A percentile compares a stretch with the other conserved stretches of the same genome.
Evolutionary conservation across 140 eudicot species (phyloP).

Genomic region (Senecio squalidus): DNA sequence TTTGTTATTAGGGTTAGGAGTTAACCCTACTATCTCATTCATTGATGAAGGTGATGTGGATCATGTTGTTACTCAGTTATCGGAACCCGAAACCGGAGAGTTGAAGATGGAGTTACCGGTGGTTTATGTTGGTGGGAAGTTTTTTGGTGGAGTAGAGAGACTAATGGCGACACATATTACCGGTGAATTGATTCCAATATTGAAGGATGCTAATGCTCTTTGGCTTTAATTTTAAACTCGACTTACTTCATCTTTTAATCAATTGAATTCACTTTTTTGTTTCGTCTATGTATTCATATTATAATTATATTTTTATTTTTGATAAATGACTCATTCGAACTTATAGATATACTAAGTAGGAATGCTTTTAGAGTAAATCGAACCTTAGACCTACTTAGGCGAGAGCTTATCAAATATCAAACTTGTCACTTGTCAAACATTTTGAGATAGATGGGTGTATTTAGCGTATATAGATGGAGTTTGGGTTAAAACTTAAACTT

Average conservation of each 20-base stretch:
- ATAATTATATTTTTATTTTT: too few relatives aligned
- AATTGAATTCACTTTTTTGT: neutral
- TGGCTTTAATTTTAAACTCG: slow-evolving; percentile 54
- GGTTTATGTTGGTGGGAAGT: slow-evolving; percentile 74
- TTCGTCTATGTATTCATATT: neutral
- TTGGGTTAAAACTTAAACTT: too few relatives aligned
- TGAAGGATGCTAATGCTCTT: slow-evolving; percentile 68
- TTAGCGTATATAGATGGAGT: too few relatives aligned
- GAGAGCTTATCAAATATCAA: too few relatives aligned
- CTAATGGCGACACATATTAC: slow-evolving; percentile 69
- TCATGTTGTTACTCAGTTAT: slow-evolving; percentile 33
- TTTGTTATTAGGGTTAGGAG: slow-evolving; percentile 62
- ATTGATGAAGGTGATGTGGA: slow-evolving; percentile 46
- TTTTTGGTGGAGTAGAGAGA: slow-evolving; percentile 74
- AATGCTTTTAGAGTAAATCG: too few relatives aligned
- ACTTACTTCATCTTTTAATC: neutral
- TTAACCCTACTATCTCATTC: slow-evolving; percentile 50
- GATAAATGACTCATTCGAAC: too few relatives aligned
- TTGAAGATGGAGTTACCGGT: slow-evolving; percentile 43
- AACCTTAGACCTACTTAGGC: too few relatives aligned
- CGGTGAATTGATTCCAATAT: slow-evolving; percentile 67
- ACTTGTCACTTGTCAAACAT: too few relatives aligned
- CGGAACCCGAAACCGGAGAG: neutral
- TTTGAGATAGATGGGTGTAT: too few relatives aligned
- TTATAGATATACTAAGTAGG: too few relatives aligned